Base-by-base conservation (phyloP, 768 basidiomycete genomes). In the Boletus insuetus region DNA sequence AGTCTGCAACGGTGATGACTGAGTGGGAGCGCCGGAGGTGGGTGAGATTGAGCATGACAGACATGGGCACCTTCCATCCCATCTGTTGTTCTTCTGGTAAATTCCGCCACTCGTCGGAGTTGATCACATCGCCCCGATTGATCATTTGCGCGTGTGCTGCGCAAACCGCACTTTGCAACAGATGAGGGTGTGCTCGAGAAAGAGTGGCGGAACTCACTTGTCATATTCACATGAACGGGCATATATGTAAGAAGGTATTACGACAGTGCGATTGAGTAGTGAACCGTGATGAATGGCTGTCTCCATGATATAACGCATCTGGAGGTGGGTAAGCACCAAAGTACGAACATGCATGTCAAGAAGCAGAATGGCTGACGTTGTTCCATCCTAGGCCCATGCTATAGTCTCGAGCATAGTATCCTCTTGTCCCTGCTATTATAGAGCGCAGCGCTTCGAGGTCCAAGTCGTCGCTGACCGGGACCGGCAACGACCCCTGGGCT, bases 271-370 rank as follows among this genome's bases (percentile, higher is more conserved):
- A 59, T 77, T 77, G 40, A 79, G 67, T 7, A 79, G 60, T 24
- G 63, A 58, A n/a, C 78, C 76, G 44, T 79, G 79, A 14, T 77
- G 49, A 17, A 79, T 58, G 10, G 75, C 67, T 2, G 77, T 74
- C 56, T 79, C 78, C 54, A 79, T 72, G 54, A 80, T 80, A 56
- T 79, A 79, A 19, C 78, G 74, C 70, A 79, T 71, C 78, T 77
- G 40, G 34, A 41, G 24, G 29, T 16, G 12, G 20, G 22, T 63
- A 37, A 55, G 58, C 24, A 32, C 29, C 24, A 3, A 46, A 51
- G 38, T 35, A 39, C 6, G 22, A 50, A 37, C 32, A 49, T 6
- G 26, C 32, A 49, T 6, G 26, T 9, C 10, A 26, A 31, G 16
- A 37, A n/a, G 16, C 12, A 49, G 20, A 13, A 31, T 40, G 11